Conservation (phyloP, 2,329 filamentous ascomycete genomes). For the Hysterium pulicare region DNA sequence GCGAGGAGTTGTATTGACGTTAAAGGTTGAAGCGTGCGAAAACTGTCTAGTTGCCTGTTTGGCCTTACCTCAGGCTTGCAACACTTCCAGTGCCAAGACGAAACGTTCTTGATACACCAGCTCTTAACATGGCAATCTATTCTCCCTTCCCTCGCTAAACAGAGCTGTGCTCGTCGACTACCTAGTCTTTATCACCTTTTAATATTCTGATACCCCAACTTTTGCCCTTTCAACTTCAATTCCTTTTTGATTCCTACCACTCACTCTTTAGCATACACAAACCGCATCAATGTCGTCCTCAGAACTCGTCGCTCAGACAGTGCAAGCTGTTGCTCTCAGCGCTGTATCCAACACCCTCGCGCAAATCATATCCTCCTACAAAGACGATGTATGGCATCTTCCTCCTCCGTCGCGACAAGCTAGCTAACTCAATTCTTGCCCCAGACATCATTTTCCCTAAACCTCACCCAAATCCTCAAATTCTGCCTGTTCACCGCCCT, state of each 20-base stretch:
- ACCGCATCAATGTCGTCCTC: not conserved
- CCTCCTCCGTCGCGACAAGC: slow-evolving; percentile 3
- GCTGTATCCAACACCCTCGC: slow-evolving; percentile 70
- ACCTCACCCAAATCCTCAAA: slow-evolving; percentile 67
- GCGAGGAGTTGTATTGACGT: too few relatives aligned
- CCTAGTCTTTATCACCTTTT: not conserved
- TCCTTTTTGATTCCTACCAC: not conserved
- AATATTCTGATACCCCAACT: not conserved
- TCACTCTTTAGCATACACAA: not conserved
- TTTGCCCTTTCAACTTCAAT: not conserved
- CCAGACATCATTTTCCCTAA: slow-evolving; percentile 59
- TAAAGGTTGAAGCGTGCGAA: too few relatives aligned
- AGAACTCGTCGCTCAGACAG: slow-evolving; percentile 30
- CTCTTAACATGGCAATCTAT: not conserved
- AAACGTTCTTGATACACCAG: not conserved
- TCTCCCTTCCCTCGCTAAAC: not conserved
- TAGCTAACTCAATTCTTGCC: slow-evolving; percentile 10
- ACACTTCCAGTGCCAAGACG: too few relatives aligned
- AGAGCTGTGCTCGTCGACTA: not conserved
- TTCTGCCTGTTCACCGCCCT: slow-evolving; percentile 73
- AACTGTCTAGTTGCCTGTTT: too few relatives aligned
- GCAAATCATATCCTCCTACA: slow-evolving; percentile 65
- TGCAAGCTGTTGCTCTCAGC: slow-evolving; percentile 64
- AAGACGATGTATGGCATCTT: slow-evolving; percentile 49
- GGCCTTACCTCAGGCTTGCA: too few relatives aligned